Base-by-base conservation (phyloP, 148 eudicot genomes). In the Rheum nobile region DNA sequence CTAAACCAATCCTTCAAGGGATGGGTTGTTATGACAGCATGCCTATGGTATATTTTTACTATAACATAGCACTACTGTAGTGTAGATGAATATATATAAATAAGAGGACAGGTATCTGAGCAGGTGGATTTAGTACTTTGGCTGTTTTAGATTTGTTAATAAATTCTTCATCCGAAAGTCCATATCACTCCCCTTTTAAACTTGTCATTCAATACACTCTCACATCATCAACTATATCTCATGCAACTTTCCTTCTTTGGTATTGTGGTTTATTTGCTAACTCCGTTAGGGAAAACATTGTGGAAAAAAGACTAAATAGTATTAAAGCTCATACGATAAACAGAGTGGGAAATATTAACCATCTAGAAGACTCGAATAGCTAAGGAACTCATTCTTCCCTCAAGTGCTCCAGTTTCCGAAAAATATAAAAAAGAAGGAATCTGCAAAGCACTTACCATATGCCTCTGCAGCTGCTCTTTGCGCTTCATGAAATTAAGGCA, bases 401-500 rank as follows among this genome's bases (percentile, higher is more conserved):
- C 17, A 65, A 65, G 41, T 7, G 22, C 39, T 16, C 70, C 57
- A n/a, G 26, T 8, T 19, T 19, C 11, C 41, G 32, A 24, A 14
- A 3, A 16, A 3, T 65, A 4, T 28, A 42, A 67, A 38, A 21
- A 21, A n/a, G 26, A 29, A 76, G 28, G 48, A 22, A 29, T 7
- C 14, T 52, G 42, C 65, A 63, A 72, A 74, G 48, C 79, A 72
- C 92, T 85, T 84, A 93, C 98, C 98, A 93, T 91, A 80, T 93
- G 98, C 87, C 98, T 88, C 79, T 93, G 98, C 71, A 91, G 84
- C 78, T 93, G 98, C 82, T 86, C 91, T 76, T 87, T 90, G 63
- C 92, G 97, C 83, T 91, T 94, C 98, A 94, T 89, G 83, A 94
- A 94, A 84, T 85, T 94, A 77, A 94, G 93, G 85, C 98, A 94